Conservation (phyloP, 2,329 filamentous ascomycete genomes). For the Nigrograna mackinnonii region DNA sequence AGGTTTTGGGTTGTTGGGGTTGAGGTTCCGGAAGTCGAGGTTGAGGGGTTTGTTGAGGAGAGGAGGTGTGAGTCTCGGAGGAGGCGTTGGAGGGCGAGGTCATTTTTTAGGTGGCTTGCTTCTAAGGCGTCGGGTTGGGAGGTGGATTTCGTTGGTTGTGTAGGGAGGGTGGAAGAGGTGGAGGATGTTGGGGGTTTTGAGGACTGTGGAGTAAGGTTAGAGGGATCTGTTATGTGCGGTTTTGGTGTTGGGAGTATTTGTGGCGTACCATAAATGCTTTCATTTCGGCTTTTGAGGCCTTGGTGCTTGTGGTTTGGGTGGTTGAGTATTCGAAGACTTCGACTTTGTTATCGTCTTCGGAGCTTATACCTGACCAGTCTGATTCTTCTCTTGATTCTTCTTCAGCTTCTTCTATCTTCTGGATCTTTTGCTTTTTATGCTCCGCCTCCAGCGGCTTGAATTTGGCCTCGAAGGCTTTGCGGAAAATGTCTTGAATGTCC, state of each 20-base stretch:
- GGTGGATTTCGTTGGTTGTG: constrained; percentile 15
- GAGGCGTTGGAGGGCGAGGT: constrained; percentile 87
- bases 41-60: constrained; percentile 54
- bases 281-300: constrained; percentile 61
- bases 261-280: constrained; percentile 83
- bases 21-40: constrained; percentile 56
- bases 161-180: constrained; percentile 15
- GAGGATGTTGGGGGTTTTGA: constrained; percentile 54
- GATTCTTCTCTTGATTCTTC: constrained; percentile 43
- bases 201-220: constrained; percentile 31
- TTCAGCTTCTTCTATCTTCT: constrained; percentile 23
- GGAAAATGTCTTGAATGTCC: constrained; percentile 75
- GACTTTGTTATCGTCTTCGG: constrained; percentile 50
- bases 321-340: constrained; percentile 48
- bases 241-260: background rate
- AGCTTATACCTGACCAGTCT: constrained; percentile 67
- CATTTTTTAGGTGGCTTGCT: constrained; percentile 77
- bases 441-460: constrained; percentile 71
- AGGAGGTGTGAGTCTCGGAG: constrained; percentile 92
- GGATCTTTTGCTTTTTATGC: constrained; percentile 27
- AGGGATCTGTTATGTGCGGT: background rate
- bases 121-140: constrained; percentile 59
- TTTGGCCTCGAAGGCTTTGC: constrained; percentile 82
- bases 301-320: constrained; percentile 15
- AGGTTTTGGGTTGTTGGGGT: constrained; percentile 42